These are phyloP conservation scores for Apostasia ramifera DNA, from an alignment of 106 monocot genomes.

Conservation along the genomic window DNA sequence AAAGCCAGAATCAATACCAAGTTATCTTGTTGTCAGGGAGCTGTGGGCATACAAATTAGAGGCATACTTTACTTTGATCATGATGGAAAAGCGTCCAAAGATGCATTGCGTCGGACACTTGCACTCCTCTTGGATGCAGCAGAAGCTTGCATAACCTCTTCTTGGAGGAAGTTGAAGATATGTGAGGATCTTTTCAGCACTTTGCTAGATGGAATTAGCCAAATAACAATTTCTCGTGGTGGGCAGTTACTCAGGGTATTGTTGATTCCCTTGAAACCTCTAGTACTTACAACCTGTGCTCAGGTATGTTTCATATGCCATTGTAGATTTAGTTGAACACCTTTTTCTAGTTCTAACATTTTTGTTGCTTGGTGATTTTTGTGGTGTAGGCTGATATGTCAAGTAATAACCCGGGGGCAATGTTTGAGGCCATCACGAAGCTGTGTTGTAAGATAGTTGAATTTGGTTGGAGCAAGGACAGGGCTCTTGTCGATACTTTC, in stretches of 20 bases:
- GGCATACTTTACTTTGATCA: constrained; percentile 49
- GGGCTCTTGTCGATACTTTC: constrained; percentile 94
- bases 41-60: constrained; percentile 48
- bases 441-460: constrained; percentile 95
- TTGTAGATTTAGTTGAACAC: not conserved
- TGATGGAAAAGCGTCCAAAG: constrained; percentile 71
- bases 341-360: not conserved
- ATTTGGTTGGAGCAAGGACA: constrained; percentile 96
- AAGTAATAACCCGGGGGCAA: constrained; percentile 65
- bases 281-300: constrained; percentile 81
- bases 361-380: not conserved
- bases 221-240: constrained; percentile 82
- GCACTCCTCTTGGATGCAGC: constrained; percentile 81
- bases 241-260: constrained; percentile 81
- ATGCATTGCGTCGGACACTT: constrained; percentile 65
- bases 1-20: constrained; percentile 73
- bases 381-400: constrained; percentile 67
- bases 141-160: constrained; percentile 83
- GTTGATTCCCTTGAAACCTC: constrained; percentile 89
- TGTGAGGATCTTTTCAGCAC: constrained; percentile 88
- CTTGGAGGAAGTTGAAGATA: constrained; percentile 77
- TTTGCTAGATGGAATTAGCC: constrained; percentile 70
- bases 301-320: constrained; percentile 34
- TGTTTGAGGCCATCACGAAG: constrained; percentile 80
- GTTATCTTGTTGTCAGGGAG: constrained; percentile 78